A percentile compares a stretch with the other conserved stretches of the same genome.
Conservation (phyloP, 345 rosid species). For the Turnera subulata region DNA sequence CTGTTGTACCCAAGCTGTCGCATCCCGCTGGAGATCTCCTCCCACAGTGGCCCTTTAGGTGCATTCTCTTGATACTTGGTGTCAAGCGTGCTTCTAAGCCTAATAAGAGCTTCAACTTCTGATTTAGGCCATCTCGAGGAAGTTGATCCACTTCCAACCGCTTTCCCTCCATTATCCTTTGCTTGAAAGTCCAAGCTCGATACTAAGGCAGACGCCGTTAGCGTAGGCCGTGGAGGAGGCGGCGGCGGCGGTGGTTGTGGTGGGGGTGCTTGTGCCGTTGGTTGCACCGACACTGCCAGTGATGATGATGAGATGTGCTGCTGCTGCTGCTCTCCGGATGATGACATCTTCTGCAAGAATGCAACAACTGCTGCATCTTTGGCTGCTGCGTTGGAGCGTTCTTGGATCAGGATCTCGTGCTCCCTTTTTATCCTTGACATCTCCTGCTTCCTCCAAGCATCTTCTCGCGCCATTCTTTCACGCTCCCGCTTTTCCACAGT, state of each 20-base stretch:
- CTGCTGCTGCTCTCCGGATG: too few species aligned
- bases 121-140: constrained; percentile 87
- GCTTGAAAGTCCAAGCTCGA: too few species aligned
- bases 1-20: constrained; percentile 60
- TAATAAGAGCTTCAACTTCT: constrained; percentile 71
- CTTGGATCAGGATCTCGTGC: constrained; percentile 57
- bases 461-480: constrained; percentile 65
- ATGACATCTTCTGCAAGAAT: constrained; percentile 74
- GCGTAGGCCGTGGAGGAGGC: background rate
- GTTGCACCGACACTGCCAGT: too few species aligned
- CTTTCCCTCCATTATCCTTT: constrained; percentile 20
- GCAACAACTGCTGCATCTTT: constrained; percentile 75
- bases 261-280: too few species aligned
- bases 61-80: constrained; percentile 53
- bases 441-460: constrained; percentile 68
- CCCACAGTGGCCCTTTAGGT: constrained; percentile 86
- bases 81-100: constrained; percentile 53
- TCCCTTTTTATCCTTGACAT: constrained; percentile 52
- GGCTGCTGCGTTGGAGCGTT: constrained; percentile 64
- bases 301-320: too few species aligned
- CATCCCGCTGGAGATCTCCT: constrained; percentile 73
- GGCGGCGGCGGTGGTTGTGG: background rate
- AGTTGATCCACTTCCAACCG: constrained; percentile 35
- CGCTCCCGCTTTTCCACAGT: constrained; percentile 56
- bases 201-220: too few species aligned